A percentile compares a stretch with the other conserved stretches of the same genome.
These are phyloP conservation scores for Sanghuangporus weigelae DNA, from an alignment of 1,284 basidiomycete species.

Conservation along the genomic window DNA sequence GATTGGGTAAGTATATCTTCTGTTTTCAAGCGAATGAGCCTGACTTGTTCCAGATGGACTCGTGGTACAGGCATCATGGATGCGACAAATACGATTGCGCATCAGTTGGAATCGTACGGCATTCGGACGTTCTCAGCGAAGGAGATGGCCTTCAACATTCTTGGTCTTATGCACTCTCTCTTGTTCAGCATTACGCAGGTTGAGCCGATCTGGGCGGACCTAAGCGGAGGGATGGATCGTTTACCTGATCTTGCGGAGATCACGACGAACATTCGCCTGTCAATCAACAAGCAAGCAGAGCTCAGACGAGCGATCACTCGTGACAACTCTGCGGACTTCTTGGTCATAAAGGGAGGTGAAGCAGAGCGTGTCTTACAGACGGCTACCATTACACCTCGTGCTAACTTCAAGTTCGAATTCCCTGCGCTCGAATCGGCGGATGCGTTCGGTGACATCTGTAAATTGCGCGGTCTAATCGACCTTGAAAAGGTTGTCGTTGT, in stretches of 20 bases:
- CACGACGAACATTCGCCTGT: constrained; percentile 79
- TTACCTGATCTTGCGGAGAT: constrained; percentile 93
- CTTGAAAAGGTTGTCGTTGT: constrained; percentile 94
- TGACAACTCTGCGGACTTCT: constrained; percentile 95
- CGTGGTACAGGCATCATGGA: constrained; percentile 98
- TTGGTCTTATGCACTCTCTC: constrained; percentile 98
- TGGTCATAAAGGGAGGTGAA: constrained; percentile 84
- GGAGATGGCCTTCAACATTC: constrained; percentile 99
- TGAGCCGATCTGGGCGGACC: constrained; percentile 97
- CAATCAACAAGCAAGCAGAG: constrained; percentile 71
- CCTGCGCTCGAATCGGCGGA: constrained; percentile 69
- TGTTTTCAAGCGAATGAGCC: not conserved
- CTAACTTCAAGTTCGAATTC: constrained; percentile 96
- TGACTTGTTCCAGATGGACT: constrained; percentile 64
- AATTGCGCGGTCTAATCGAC: constrained; percentile 85
- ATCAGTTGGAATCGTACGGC: constrained; percentile 90
- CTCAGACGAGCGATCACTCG: constrained; percentile 89
- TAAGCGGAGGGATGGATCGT: constrained; percentile 97
- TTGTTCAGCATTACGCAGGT: constrained; percentile 99
- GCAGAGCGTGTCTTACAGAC: constrained; percentile 93
- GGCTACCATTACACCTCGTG: constrained; percentile 89
- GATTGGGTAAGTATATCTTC: constrained; percentile 68
- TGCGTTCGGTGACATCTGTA: constrained; percentile 65
- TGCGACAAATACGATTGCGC: constrained; percentile 91
- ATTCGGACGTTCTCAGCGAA: constrained; percentile 98